Evolutionary conservation across 768 basidiomycete species (phyloP).

Genomic region (Hericium alpestre): DNA sequence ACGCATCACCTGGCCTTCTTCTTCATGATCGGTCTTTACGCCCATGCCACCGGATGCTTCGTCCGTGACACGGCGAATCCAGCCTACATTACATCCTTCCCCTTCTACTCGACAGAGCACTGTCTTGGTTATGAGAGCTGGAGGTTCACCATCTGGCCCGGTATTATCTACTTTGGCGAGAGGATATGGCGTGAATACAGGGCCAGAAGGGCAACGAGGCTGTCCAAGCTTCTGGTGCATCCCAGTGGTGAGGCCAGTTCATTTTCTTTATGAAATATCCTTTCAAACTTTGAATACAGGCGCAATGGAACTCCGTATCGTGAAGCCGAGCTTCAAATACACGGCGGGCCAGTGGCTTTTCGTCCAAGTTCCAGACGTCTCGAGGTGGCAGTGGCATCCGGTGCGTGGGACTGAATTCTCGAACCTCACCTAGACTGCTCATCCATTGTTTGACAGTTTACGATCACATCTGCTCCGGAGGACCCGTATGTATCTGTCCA

Average conservation of each 20-base stretch:
- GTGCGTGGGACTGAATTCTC: slow-evolving; percentile 37
- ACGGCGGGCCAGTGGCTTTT: slow-evolving; percentile 89
- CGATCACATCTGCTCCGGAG: slow-evolving; percentile 90
- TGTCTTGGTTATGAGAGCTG: slow-evolving; percentile 89
- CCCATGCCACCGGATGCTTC: slow-evolving; percentile 90
- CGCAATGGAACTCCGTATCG: slow-evolving; percentile 87
- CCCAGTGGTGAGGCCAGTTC: slow-evolving; percentile 56
- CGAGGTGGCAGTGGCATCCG: slow-evolving; percentile 88
- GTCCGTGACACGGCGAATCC: slow-evolving; percentile 77
- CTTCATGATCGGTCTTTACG: slow-evolving; percentile 84
- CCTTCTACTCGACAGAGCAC: slow-evolving; percentile 79
- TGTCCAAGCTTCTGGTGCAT: slow-evolving; percentile 83
- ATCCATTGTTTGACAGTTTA: slow-evolving; percentile 46
- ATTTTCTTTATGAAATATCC: background rate
- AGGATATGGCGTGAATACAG: slow-evolving; percentile 77
- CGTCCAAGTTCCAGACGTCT: slow-evolving; percentile 80
- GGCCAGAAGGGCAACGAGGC: slow-evolving; percentile 61
- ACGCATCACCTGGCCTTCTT: slow-evolving; percentile 92
- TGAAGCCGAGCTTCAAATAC: slow-evolving; percentile 88
- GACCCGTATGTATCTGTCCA: slow-evolving; percentile 89
- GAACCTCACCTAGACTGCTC: background rate
- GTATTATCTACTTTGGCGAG: slow-evolving; percentile 82
- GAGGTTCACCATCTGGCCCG: slow-evolving; percentile 88
- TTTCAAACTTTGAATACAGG: slow-evolving; percentile 27
- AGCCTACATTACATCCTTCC: slow-evolving; percentile 60